Percentiles rank a stretch among this genome's conserved stretches.
Evolutionary conservation across 257 asterid species (phyloP).

Genomic region (Anisodus tanguticus): DNA sequence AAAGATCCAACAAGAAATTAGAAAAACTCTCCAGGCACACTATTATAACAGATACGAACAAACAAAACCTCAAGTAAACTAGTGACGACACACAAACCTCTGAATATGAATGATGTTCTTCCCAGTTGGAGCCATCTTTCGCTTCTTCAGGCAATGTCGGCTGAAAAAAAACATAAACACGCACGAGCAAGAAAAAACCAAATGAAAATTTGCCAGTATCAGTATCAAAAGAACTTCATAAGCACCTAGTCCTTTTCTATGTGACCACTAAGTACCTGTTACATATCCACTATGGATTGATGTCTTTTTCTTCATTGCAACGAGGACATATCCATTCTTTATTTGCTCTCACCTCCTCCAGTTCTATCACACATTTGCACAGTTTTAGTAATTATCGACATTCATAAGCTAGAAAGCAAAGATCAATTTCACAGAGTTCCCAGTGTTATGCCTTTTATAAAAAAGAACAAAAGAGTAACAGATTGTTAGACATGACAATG

Average conservation of each 20-base stretch:
- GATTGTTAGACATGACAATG: not conserved
- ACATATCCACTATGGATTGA: conserved; percentile 80
- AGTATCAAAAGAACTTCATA: not conserved
- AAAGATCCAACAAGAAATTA: not conserved
- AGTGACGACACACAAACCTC: conserved; percentile 51
- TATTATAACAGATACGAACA: not conserved
- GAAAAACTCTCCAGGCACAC: not conserved
- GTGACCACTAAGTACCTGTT: conserved; percentile 57
- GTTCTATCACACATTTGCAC: conserved; percentile 44
- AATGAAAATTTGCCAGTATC: not conserved
- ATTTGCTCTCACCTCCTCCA: conserved; percentile 70
- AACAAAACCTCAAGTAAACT: not conserved
- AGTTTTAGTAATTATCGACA: not conserved
- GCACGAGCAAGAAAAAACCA: not conserved
- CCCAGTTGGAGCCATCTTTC: conserved; percentile 77
- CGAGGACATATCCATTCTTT: conserved; percentile 81
- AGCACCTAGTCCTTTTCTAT: not conserved
- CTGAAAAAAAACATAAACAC: conserved; percentile 37
- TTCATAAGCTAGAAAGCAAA: not conserved
- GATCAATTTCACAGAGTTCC: no score
- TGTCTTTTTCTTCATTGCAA: conserved; percentile 63
- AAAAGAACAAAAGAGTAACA: not conserved
- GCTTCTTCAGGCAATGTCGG: conserved; percentile 75
- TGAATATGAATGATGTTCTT: conserved; percentile 51
- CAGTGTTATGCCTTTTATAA: not conserved